A percentile compares a stretch with the other conserved stretches of the same genome.
These are phyloP conservation scores for Aspergillus nanangensis DNA, from an alignment of 495 filamentous ascomycete genomes.

Conservation along the genomic window DNA sequence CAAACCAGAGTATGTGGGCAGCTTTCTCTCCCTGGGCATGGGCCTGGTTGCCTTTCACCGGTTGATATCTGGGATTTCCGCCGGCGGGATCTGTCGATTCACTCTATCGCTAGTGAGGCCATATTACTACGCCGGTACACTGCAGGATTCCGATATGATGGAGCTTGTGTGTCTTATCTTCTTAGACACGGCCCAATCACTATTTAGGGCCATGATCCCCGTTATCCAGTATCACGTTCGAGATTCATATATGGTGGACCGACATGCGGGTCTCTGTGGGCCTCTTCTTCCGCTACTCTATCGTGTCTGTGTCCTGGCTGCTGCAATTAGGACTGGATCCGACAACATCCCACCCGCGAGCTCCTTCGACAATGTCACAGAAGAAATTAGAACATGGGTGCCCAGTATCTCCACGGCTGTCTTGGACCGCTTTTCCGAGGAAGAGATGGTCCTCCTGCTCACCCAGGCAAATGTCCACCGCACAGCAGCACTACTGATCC, in stretches of 20 bases:
- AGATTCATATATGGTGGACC: slow-evolving; percentile 7
- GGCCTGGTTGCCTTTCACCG: slow-evolving; percentile 7
- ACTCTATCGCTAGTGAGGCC: slow-evolving; percentile 5
- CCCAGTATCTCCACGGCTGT: neutral
- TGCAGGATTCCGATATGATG: slow-evolving; percentile 1
- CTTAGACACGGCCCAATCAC: slow-evolving; percentile 6
- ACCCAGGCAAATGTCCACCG: slow-evolving; percentile 5
- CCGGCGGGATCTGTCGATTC: slow-evolving; percentile 7
- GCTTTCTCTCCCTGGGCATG: slow-evolving; percentile 3
- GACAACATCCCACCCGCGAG: neutral
- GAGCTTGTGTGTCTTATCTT: slow-evolving; percentile 8
- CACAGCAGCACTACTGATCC: slow-evolving; percentile 2
- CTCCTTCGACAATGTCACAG: neutral
- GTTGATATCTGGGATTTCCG: slow-evolving; percentile 7
- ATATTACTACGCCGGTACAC: slow-evolving; percentile 2
- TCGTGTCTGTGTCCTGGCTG: slow-evolving; percentile 5
- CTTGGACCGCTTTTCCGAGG: neutral
- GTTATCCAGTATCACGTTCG: slow-evolving; percentile 4
- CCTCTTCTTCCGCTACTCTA: slow-evolving; percentile 9
- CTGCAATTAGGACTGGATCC: slow-evolving; percentile 3
- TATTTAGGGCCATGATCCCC: slow-evolving; percentile 4
- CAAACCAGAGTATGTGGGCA: slow-evolving; percentile 5
- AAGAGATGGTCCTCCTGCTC: slow-evolving; percentile 6
- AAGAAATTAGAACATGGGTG: neutral
- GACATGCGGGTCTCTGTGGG: slow-evolving; percentile 7